Conservation (phyloP, 2,329 filamentous ascomycete genomes). For the Dactylellina drechsleri region DNA sequence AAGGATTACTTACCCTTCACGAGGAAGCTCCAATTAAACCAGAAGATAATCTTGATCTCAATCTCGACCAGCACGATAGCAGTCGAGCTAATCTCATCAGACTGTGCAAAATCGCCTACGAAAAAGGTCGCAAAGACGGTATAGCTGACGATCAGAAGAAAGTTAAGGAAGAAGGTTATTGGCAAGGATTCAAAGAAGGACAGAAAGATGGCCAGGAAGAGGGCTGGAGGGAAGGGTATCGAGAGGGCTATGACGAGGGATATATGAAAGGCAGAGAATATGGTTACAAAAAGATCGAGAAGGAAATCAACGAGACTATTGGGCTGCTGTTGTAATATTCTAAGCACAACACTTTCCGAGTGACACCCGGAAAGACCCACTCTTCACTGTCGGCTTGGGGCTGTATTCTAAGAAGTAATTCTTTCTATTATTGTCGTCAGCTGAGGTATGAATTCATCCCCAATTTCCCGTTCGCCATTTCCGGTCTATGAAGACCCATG, state of each 20-base stretch:
- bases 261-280: constrained; percentile 48
- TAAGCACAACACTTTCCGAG: constrained; percentile 3
- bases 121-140: constrained; percentile 37
- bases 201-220: constrained; percentile 33
- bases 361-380: not conserved
- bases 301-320: constrained; percentile 46
- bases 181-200: constrained; percentile 37
- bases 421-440: not conserved
- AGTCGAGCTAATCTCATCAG: constrained; percentile 34
- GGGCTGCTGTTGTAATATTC: not conserved
- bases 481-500: not conserved
- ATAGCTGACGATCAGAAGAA: constrained; percentile 34
- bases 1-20: constrained; percentile 24
- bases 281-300: constrained; percentile 47
- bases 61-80: constrained; percentile 29
- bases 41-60: not conserved
- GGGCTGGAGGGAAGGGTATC: constrained; percentile 44
- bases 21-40: constrained; percentile 24
- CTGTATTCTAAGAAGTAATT: not conserved
- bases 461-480: not conserved
- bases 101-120: constrained; percentile 46
- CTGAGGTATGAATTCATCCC: not conserved
- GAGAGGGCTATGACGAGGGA: constrained; percentile 39
- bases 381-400: not conserved
- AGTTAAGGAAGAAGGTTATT: constrained; percentile 35